Base-by-base conservation (phyloP, 2,329 filamentous ascomycete genomes). In the Ophiostoma tasmaniense region DNA sequence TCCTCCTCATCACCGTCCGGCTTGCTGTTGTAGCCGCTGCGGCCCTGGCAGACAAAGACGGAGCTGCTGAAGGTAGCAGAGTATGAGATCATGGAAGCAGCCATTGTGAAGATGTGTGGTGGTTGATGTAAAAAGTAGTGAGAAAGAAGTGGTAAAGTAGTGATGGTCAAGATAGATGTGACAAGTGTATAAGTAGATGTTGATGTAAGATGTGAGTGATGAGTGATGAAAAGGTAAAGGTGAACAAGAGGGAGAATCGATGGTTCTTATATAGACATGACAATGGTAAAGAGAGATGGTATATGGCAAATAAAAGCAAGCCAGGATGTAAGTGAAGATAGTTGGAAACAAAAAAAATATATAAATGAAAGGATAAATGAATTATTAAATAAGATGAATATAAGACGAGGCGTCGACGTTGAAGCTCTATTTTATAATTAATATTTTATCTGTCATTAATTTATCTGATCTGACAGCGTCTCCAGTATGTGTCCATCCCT, bases 11-110 rank as follows among this genome's bases (percentile, higher is more conserved):
- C 76, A 17, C 42, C 42, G 69, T 78, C 76, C 66, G 77, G 76
- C 74, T 78, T 75, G 73, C 75, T 75, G 73, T 81, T 80, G 76
- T 81, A 80, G 68, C 79, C 79, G 66, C 76, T 77, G 73, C 80
- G 80, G 73, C 80, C 80, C 69, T 74, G 74, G 73, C 74, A 68
- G 77, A 80, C 75, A 77, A 80, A 74, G 71, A 75, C 42, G 55
- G 10, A 39, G 37, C 64, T 22, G 30, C 50, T 45, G 55, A 62
- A 17, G 45, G 28, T 3, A 20, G 67, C 76, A 78, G 78, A 33
- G 33, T 6, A 33, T 33, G 33, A 77, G 74, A 76, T 75, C 74
- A 77, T 75, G 70, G 76, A 75, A 70, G 72, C 76, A 68, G 78
- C 79, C 79, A 69, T 73, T 70, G 66, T 64, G 37, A 25, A 67